Evolutionary conservation across 257 asterid species (phyloP).

Genomic region (Craterostigma plantagineum): DNA sequence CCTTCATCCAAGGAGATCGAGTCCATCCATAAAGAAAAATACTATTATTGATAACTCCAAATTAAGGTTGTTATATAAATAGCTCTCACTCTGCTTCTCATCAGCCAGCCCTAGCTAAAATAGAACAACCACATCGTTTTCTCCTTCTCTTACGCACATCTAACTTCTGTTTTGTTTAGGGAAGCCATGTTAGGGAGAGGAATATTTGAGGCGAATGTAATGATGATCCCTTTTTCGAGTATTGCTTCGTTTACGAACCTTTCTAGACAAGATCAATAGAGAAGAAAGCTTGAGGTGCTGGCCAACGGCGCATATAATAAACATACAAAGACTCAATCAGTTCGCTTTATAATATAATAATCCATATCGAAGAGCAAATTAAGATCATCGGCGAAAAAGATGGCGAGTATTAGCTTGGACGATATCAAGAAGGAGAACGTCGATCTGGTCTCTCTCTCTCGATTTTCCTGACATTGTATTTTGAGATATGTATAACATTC

Average conservation of each 20-base stretch:
- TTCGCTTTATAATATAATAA: too few species aligned
- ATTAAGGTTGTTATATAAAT: not conserved
- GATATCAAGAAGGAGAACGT: conserved; percentile 58
- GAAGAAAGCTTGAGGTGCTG: conserved; percentile 3
- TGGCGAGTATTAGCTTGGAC: conserved; percentile 28
- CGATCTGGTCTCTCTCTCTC: conserved; percentile 30
- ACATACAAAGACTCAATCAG: too few species aligned
- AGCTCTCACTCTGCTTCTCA: not conserved
- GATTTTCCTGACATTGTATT: not conserved
- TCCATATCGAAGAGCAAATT: too few species aligned
- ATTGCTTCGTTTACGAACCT: conserved; percentile 1
- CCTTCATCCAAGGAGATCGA: too few species aligned
- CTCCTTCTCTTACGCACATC: not conserved
- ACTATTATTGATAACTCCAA: too few species aligned
- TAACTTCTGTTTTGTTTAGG: not conserved
- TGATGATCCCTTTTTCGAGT: conserved; percentile 5
- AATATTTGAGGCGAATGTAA: not conserved
- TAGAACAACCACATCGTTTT: too few species aligned
- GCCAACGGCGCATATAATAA: too few species aligned
- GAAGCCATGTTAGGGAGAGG: conserved; percentile 1
- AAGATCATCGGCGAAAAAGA: conserved; percentile 12
- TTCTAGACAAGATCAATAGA: conserved; percentile 4
- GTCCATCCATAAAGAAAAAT: too few species aligned
- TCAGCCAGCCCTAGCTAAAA: too few species aligned
- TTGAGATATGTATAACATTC: conserved; percentile 1